Percentiles rank a stretch among this genome's conserved stretches.
phyloP scores from a whole-genome alignment of 2,329 filamentous ascomycete species.

The Cladobotryum protrusum region DNA sequence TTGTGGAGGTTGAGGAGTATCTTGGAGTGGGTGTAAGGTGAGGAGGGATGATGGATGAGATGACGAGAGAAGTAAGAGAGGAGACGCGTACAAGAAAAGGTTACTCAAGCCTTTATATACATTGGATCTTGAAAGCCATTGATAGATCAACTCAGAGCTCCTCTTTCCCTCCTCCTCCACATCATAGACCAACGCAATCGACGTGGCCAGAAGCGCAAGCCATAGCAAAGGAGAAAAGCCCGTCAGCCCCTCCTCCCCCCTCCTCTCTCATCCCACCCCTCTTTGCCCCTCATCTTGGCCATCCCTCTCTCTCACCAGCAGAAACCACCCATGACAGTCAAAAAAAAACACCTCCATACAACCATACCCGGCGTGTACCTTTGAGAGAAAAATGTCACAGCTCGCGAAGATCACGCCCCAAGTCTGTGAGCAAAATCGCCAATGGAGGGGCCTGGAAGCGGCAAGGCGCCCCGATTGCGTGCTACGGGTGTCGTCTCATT shows the following conservation, averaged over 20 bases:
- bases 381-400: too few species aligned
- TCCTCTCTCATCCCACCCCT: constrained; percentile 1
- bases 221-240: constrained; percentile 3
- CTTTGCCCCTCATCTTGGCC: not conserved
- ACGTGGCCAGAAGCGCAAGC: constrained; percentile 10
- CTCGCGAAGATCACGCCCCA: too few species aligned
- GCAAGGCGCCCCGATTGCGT: constrained; percentile 23
- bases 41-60: not conserved
- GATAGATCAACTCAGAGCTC: not conserved
- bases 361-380: too few species aligned
- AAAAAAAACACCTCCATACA: not conserved
- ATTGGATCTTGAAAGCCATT: not conserved
- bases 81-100: not conserved
- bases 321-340: not conserved
- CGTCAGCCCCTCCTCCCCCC: constrained; percentile 8
- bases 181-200: constrained; percentile 7
- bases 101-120: not conserved
- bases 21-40: constrained; percentile 5
- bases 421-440: too few species aligned
- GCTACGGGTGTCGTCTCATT: constrained; percentile 20
- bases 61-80: not conserved
- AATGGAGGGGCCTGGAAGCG: constrained; percentile 6
- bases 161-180: constrained; percentile 4
- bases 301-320: not conserved
- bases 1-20: constrained; percentile 12